Evolutionary conservation across 352 stramenopile species (phyloP), one percentile per base, ranked within the genome.

Genomic region (Phytophthora tentaculata): DNA sequence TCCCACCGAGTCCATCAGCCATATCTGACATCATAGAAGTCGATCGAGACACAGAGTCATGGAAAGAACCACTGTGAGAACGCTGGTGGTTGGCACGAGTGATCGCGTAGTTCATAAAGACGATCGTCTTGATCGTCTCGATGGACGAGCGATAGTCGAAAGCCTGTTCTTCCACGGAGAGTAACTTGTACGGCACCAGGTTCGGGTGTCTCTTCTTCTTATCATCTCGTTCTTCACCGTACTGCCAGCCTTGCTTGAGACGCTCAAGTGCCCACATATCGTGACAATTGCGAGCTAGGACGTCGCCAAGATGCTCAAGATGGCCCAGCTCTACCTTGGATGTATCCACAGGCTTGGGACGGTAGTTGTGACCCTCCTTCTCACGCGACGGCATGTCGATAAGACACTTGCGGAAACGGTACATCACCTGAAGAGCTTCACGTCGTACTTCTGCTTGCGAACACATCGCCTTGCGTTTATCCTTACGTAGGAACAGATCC

Each of bases 341-440:
- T 23, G 88, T 96, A 23, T 96, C 88, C 37, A 96, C 86, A 28
- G 88, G 88, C 67, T 96, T 95, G 12, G 88, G 88, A 1, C 81
- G 75, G 57, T 96, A 96, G 53, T 96, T 93, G 69, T 96, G 87
- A 4, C 88, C 88, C 69, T 96, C 88, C 37, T 95, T 94, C 60
- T 96, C 88, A 56, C 88, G 85, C 43, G 87, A 95, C 37, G 88
- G 88, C 88, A 96, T 96, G 54, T 95, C 88, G 19, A 95, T 96
- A 13, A 96, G 71, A 60, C 84, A 94, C 59, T 91, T 93, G 14
- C 86, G 84, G 83, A 96, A 96, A 19, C 88, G 87, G 50, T 92
- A 95, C 88, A 95, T 95, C 50, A 96, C 84, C n/a, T 94, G 80
- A 26, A 94, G 64, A 12, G 88, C 80, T 67, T 95, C 88, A 9